Evolutionary conservation across 2,329 filamentous ascomycete genomes (phyloP).

Genomic region (Tolypocladium tropicale): DNA sequence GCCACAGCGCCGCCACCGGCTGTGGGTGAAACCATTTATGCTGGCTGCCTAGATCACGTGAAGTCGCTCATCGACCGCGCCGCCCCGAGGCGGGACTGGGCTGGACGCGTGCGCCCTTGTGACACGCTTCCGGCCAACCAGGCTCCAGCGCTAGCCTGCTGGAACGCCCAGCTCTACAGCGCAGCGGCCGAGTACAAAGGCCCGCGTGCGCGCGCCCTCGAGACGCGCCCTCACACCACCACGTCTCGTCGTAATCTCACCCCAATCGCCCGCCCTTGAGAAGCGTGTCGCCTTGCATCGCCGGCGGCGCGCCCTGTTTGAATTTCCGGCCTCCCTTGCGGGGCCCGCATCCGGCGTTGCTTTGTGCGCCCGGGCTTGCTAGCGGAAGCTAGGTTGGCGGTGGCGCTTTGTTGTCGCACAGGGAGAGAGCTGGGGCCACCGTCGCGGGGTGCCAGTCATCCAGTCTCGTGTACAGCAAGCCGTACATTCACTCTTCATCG

Average conservation of each 20-base stretch:
- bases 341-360: background rate
- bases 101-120: slow-evolving; percentile 12
- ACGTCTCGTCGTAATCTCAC: background rate
- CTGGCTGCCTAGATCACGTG: slow-evolving; percentile 28
- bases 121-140: slow-evolving; percentile 4
- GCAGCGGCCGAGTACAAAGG: background rate
- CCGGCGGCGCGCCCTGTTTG: background rate
- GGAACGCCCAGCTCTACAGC: background rate
- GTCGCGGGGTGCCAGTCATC: background rate
- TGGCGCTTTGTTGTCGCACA: background rate
- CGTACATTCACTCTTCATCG: background rate
- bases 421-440: background rate
- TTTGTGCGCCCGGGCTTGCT: background rate
- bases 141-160: background rate
- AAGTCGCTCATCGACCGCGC: slow-evolving; percentile 24
- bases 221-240: background rate
- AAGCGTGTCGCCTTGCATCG: background rate
- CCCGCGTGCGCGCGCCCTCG: background rate
- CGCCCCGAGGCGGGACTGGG: background rate
- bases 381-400: background rate
- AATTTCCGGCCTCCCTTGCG: background rate
- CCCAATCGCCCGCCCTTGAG: slow-evolving; percentile 1
- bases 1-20: background rate
- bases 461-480: background rate
- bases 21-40: background rate